Percentiles rank a stretch among this genome's conserved stretches.
phyloP scores from a whole-genome alignment of 225 moss, liverwort and hornwort species.

The Straminergon stramineum region DNA sequence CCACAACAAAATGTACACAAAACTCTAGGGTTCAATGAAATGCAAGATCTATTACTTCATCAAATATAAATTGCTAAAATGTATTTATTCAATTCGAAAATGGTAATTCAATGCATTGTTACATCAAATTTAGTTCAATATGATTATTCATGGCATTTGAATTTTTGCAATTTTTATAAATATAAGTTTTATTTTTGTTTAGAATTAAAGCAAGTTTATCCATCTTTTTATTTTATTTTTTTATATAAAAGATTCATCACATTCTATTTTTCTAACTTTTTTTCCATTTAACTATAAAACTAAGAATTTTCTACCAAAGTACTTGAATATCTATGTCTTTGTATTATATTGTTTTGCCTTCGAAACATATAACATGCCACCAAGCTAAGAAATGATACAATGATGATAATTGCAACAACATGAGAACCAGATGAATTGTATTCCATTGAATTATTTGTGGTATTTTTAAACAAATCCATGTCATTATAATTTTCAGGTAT shows the following conservation, averaged over 20 bases:
- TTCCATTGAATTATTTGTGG: neutral
- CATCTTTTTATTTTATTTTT: too few relatives aligned
- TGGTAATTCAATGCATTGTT: too few relatives aligned
- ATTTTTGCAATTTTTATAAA: too few relatives aligned
- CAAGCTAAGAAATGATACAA: neutral
- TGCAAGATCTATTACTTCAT: neutral
- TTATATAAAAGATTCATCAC: too few relatives aligned
- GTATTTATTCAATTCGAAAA: too few relatives aligned
- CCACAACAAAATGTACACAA: neutral
- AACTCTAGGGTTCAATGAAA: too few relatives aligned
- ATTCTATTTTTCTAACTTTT: neutral
- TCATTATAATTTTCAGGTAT: neutral
- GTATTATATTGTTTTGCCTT: neutral
- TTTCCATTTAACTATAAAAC: neutral
- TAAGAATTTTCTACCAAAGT: neutral
- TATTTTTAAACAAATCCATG: neutral
- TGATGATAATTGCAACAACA: neutral
- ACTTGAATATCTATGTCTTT: neutral
- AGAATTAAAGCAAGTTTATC: neutral
- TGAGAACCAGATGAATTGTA: neutral
- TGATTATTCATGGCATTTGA: neutral
- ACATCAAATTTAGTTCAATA: neutral
- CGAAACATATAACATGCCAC: neutral
- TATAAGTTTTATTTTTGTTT: rapidly evolving
- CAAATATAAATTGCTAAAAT: neutral